phyloP scores from a whole-genome alignment of 2,329 filamentous ascomycete genomes.

The Fusarium albidum region DNA sequence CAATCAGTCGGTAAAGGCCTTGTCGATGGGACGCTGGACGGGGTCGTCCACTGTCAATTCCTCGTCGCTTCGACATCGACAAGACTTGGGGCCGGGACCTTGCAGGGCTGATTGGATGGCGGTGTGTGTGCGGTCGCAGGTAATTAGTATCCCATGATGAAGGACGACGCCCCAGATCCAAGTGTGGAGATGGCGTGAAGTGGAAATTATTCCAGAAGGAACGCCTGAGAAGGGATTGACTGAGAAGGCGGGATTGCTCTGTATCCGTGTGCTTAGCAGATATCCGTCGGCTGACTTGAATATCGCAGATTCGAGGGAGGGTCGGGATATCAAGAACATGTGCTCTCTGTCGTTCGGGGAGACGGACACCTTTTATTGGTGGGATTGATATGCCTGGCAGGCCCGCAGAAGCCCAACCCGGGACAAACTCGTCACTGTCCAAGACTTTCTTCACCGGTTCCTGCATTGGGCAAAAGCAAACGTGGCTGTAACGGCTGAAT shows the following conservation, averaged over 20 bases:
- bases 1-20: conserved; percentile 33
- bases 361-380: conserved; percentile 26
- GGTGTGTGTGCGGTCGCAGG: too few species aligned
- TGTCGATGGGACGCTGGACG: background rate
- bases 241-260: background rate
- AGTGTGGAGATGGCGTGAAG: conserved; percentile 32
- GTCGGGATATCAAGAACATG: background rate
- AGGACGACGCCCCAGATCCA: conserved; percentile 24
- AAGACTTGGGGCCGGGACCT: conserved; percentile 18
- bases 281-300: conserved; percentile 6
- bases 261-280: background rate
- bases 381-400: conserved; percentile 28
- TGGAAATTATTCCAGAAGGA: conserved; percentile 40
- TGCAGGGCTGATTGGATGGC: conserved; percentile 41
- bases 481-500: conserved; percentile 33
- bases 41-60: conserved; percentile 26
- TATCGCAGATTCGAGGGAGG: conserved; percentile 25
- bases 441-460: conserved; percentile 43
- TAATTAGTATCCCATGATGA: conserved; percentile 20
- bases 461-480: conserved; percentile 43
- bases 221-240: conserved; percentile 16
- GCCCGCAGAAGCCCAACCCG: conserved; percentile 30
- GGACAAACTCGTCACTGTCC: conserved; percentile 34
- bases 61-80: conserved; percentile 3
- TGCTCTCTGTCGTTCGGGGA: background rate